Base-by-base conservation (phyloP, 2,329 filamentous ascomycete genomes). In the Orbilia ellipsospora region DNA sequence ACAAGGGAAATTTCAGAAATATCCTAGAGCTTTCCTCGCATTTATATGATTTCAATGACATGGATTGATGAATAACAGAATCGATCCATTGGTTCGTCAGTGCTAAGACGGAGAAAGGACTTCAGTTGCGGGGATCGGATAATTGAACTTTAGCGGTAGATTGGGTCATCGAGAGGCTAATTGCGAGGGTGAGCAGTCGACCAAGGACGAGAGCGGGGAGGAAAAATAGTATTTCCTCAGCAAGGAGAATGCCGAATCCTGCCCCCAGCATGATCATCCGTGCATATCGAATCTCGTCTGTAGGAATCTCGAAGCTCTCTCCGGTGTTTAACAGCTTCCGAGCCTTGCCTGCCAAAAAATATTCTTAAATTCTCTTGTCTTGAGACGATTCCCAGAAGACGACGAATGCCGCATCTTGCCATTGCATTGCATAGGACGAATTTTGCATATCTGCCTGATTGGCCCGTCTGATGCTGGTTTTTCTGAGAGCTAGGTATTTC, bases 401-500 rank as follows among this genome's bases (percentile, higher is more conserved):
- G 61, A 73, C 62, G 62, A 67, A 63, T 74, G 62, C 70, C 63
- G 70, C 63, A 56, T 67, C 70, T 62, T 74, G 70, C 70, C 63
- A 74, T 67, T 67, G 63, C 70, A 74, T 68, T 68, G 70, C 70
- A 74, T 62, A 67, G 40, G 15, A 31, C 20, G 20, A 59, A 1
- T 18, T 59, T 59, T 54, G 51, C 40, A 42, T 54, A 26, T 56
- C 45, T 56, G 52, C 51, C 52, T 67, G 63, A 67, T 59, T 51
- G 63, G 57, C 8, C 23, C 52, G 44, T 40, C 56, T 51, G 50
- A 63, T 70, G 48, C 52, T 70, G 65, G 56, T 50, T 62, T 23
- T 36, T 36, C 42, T 70, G 60, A 66, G 57, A 60, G 54, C 54
- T 63, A 55, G 56, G 50, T 36, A 63, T 67, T 74, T 73, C 55